Evolutionary conservation across 441 rosid genomes (phyloP).

Genomic region (Raphanus hybrid): DNA sequence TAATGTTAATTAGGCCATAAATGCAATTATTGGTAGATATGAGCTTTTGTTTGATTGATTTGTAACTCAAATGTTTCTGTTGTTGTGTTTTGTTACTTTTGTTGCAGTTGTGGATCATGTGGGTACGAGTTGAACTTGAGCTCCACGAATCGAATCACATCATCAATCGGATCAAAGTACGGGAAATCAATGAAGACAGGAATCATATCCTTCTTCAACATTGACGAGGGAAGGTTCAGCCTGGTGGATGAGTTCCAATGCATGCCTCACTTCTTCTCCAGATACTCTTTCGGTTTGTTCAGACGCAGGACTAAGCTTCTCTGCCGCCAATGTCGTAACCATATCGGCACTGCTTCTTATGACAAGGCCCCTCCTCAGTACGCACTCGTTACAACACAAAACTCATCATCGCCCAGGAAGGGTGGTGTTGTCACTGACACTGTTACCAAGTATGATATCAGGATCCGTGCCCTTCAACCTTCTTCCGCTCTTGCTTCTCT

Average conservation of each 20-base stretch:
- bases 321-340: slow-evolving; percentile 86
- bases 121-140: slow-evolving; percentile 88
- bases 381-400: slow-evolving; percentile 51
- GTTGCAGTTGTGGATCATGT: slow-evolving; percentile 88
- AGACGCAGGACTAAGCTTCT: slow-evolving; percentile 82
- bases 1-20: background rate
- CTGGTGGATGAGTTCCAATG: slow-evolving; percentile 85
- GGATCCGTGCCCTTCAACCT: slow-evolving; percentile 88
- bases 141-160: slow-evolving; percentile 82
- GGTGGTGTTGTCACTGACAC: slow-evolving; percentile 39
- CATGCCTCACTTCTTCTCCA: slow-evolving; percentile 73
- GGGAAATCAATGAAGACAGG: slow-evolving; percentile 95
- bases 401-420: slow-evolving; percentile 49
- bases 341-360: slow-evolving; percentile 70
- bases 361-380: slow-evolving; percentile 50
- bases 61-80: background rate
- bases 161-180: slow-evolving; percentile 84
- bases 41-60: too few species aligned
- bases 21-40: too few species aligned
- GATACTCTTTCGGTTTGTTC: slow-evolving; percentile 65
- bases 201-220: slow-evolving; percentile 75
- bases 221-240: slow-evolving; percentile 87
- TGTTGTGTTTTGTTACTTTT: slow-evolving; percentile 29
- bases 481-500: slow-evolving; percentile 44
- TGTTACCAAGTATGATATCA: slow-evolving; percentile 65